Evolutionary conservation across 306 rosid species (phyloP).

Genomic region (Oemleria cerasiformis): DNA sequence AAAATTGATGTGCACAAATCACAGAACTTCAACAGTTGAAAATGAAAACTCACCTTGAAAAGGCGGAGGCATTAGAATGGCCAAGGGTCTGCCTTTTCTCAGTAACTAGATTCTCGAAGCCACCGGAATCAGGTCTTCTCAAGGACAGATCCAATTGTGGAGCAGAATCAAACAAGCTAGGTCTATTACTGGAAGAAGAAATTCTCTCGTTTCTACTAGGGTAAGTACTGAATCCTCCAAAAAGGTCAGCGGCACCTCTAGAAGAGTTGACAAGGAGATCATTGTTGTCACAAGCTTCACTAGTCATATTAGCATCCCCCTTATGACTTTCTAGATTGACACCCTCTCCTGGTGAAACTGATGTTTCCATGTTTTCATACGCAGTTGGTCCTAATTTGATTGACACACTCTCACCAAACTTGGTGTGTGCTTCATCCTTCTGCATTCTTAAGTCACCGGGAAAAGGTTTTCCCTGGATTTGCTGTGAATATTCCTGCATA

Average conservation of each 20-base stretch:
- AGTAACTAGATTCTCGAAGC: slow-evolving; percentile 43
- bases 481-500: slow-evolving; percentile 46
- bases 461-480: slow-evolving; percentile 36
- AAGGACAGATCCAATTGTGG: slow-evolving; percentile 86
- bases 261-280: slow-evolving; percentile 46
- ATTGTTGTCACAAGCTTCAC: slow-evolving; percentile 57
- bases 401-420: slow-evolving; percentile 30
- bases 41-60: slow-evolving; percentile 55
- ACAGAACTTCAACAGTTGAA: neutral
- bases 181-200: slow-evolving; percentile 49
- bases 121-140: slow-evolving; percentile 56
- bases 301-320: slow-evolving; percentile 34
- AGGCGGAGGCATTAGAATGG: slow-evolving; percentile 83
- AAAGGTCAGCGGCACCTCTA: slow-evolving; percentile 64
- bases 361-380: slow-evolving; percentile 37
- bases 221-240: slow-evolving; percentile 50
- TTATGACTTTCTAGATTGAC: slow-evolving; percentile 37
- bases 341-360: slow-evolving; percentile 39
- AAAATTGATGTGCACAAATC: neutral
- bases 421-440: slow-evolving; percentile 40
- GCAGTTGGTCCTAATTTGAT: slow-evolving; percentile 41
- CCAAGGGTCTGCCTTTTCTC: slow-evolving; percentile 62
- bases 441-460: slow-evolving; percentile 41
- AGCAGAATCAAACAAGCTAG: slow-evolving; percentile 45
- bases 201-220: slow-evolving; percentile 39